Percentiles rank a stretch among this genome's conserved stretches.
These are phyloP conservation scores for Cardamine occulta DNA, from an alignment of 345 rosid genomes.

Conservation along the genomic window DNA sequence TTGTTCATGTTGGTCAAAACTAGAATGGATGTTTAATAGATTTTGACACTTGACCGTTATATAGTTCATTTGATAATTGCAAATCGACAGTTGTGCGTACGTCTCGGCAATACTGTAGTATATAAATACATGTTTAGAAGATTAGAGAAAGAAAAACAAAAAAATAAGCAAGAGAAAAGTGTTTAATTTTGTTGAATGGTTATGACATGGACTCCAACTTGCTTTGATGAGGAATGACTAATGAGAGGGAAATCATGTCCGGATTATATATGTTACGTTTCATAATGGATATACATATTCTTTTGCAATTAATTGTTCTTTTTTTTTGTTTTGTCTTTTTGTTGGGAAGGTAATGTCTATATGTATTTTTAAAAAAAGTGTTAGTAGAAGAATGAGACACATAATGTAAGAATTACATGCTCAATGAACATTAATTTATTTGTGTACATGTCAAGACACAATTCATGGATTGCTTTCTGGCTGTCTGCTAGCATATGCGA, in stretches of 20 bases:
- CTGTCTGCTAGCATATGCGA: neutral
- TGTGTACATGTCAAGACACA: neutral
- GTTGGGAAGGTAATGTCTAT: constrained; percentile 20
- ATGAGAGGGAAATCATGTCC: constrained; percentile 59
- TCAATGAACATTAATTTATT: constrained; percentile 5
- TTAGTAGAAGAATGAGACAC: neutral
- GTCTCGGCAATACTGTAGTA: neutral
- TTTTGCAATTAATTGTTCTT: neutral
- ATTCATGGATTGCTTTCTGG: neutral
- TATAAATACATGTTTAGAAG: neutral
- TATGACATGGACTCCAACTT: constrained; percentile 78
- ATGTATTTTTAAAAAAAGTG: neutral
- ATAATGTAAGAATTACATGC: constrained; percentile 13
- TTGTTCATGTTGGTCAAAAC: constrained; percentile 1
- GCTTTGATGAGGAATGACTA: constrained; percentile 53
- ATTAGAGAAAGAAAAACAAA: neutral
- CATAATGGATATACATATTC: constrained; percentile 24
- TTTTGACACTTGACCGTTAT: constrained; percentile 1
- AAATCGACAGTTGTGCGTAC: neutral
- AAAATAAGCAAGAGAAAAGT: constrained; percentile 1
- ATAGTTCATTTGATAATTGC: constrained; percentile 2
- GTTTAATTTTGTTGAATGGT: constrained; percentile 50
- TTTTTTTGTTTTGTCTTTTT: constrained; percentile 21
- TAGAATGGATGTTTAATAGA: neutral
- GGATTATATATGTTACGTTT: constrained; percentile 30